These are phyloP conservation scores for Agastache rugosa DNA, from an alignment of 257 asterid species.

Conservation along the genomic window DNA sequence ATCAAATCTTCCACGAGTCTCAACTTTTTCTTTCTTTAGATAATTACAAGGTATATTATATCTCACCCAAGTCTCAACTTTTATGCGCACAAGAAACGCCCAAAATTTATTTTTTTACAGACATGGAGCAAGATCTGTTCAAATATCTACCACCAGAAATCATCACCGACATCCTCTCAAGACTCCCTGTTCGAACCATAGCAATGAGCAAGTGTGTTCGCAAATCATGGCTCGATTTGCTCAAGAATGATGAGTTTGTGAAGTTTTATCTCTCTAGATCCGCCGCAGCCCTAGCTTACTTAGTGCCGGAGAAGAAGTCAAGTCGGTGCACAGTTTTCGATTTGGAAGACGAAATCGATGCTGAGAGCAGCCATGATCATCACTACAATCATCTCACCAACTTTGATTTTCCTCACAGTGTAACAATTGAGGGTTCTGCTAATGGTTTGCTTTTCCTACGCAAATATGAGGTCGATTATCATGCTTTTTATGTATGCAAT, in stretches of 20 bases:
- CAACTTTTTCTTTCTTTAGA: too few relatives aligned
- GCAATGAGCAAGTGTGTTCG: not conserved
- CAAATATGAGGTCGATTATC: not conserved
- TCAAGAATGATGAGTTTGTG: not conserved
- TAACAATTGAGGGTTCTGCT: too few relatives aligned
- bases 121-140: not conserved
- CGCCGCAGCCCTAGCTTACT: not conserved
- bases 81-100: not conserved
- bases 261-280: not conserved
- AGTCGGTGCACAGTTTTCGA: not conserved
- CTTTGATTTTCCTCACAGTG: too few relatives aligned
- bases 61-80: too few relatives aligned
- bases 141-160: not conserved
- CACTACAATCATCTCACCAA: not conserved
- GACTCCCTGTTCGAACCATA: not conserved
- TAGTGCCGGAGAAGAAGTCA: not conserved
- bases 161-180: not conserved
- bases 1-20: too few relatives aligned
- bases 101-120: too few relatives aligned
- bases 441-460: conserved; percentile 40
- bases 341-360: not conserved
- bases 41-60: too few relatives aligned
- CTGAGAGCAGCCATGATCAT: not conserved
- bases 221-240: not conserved
- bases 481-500: not conserved